Evolutionary conservation across 805 yeast genomes (phyloP).

Genomic region (Saturnispora serradocipensis): DNA sequence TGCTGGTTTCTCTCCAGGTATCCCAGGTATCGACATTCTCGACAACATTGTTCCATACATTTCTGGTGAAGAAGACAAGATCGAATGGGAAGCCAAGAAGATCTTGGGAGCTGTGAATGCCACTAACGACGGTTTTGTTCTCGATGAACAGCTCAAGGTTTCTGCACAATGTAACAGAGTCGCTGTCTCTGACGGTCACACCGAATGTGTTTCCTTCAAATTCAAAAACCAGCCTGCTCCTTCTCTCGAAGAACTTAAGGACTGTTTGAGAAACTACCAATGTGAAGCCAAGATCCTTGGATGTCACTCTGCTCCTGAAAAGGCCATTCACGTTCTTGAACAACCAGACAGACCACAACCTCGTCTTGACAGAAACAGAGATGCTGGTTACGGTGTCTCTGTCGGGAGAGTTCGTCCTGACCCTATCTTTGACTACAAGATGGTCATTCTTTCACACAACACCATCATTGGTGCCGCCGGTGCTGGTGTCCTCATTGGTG

Average conservation of each 20-base stretch:
- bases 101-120: conserved; percentile 63
- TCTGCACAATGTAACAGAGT: conserved; percentile 97
- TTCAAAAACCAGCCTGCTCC: conserved; percentile 83
- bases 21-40: conserved; percentile 85
- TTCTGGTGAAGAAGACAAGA: conserved; percentile 95
- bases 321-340: conserved; percentile 85
- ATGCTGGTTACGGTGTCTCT: conserved; percentile 85
- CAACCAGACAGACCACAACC: conserved; percentile 96
- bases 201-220: conserved; percentile 83
- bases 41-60: conserved; percentile 94
- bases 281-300: conserved; percentile 76
- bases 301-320: conserved; percentile 89
- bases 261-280: conserved; percentile 57
- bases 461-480: conserved; percentile 99
- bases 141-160: conserved; percentile 68
- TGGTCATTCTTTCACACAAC: conserved; percentile 96
- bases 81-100: conserved; percentile 97
- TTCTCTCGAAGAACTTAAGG: conserved; percentile 67
- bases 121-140: conserved; percentile 44
- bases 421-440: conserved; percentile 86
- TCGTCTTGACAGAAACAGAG: conserved; percentile 92
- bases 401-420: conserved; percentile 94
- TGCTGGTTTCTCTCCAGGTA: conserved; percentile 98
- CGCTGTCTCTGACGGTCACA: conserved; percentile 96
- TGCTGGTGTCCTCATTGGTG: conserved; percentile 93